These are phyloP conservation scores for Populus ilicifolia DNA, from an alignment of 345 rosid species.

Conservation along the genomic window DNA sequence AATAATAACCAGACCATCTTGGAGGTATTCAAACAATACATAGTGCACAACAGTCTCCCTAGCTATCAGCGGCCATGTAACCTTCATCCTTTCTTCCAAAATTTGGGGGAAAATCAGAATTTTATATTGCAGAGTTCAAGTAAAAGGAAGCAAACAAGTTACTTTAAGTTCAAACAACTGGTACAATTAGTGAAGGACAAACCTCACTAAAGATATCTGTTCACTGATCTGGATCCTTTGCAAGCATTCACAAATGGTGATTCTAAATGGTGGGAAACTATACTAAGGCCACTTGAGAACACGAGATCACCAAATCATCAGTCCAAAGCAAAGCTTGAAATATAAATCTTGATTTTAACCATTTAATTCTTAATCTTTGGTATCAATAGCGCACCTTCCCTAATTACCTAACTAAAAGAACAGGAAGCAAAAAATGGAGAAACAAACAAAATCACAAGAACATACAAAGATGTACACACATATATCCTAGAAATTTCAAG, in stretches of 20 bases:
- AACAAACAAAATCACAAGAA: neutral
- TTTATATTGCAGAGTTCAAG: constrained; percentile 12
- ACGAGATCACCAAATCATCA: neutral
- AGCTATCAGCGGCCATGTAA: constrained; percentile 78
- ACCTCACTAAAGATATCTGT: constrained; percentile 79
- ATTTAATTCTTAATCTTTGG: neutral
- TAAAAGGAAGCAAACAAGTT: constrained; percentile 2
- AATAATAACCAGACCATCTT: constrained; percentile 64
- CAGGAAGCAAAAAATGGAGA: neutral
- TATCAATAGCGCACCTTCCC: neutral
- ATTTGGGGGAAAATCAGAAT: constrained; percentile 35
- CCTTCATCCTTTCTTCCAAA: constrained; percentile 87
- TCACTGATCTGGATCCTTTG: constrained; percentile 60
- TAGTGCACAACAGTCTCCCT: constrained; percentile 80
- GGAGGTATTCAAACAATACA: constrained; percentile 58
- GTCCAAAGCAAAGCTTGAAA: neutral
- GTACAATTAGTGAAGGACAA: constrained; percentile 19
- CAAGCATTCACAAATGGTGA: constrained; percentile 47
- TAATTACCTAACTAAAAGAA: neutral
- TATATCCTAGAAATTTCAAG: neutral
- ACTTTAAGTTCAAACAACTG: constrained; percentile 9
- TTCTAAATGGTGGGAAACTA: constrained; percentile 62
- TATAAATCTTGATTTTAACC: constrained; percentile 1
- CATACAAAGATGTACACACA: neutral
- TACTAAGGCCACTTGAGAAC: constrained; percentile 85